Base-by-base conservation (phyloP, 2,329 filamentous ascomycete genomes). In the Beauveria scarabaeidicola region DNA sequence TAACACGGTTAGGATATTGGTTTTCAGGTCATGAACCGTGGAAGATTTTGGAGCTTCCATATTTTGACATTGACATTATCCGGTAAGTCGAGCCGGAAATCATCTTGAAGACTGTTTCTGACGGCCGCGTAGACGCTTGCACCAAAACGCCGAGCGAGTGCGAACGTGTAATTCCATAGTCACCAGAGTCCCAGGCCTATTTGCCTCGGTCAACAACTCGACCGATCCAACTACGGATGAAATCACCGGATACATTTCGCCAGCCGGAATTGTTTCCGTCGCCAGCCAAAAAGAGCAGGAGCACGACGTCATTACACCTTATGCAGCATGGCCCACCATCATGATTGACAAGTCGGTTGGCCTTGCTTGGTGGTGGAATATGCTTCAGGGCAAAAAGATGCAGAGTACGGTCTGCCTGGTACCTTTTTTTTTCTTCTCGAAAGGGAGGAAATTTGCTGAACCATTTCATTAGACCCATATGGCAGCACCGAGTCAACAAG, bases 361-460 rank as follows among this genome's bases (percentile, higher is more conserved):
- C 0, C 63, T 76, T 27, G 74, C 72, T 4, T 77, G 74, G 74
- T 76, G 73, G 74, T 70, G 68, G 52, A 76, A 75, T 53, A 77
- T 75, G 73, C 67, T 71, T 2, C 58, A 68, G 5, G 74, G 67
- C 2, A 75, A 74, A 65, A 75, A 75, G 65, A 76, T 77, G 74
- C 75, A 77, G 58, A 77, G 73, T 74, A 61, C 63, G 13, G 68
- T 62, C 43, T 7, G 4, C 25, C 3, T 25, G 27, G 40, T 8
- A 11, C 43, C 2, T 19, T 44, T 6, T n/a, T n/a, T n/a, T n/a
- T n/a, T n/a, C n/a, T n/a, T n/a, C n/a, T n/a, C 21, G 21, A 36
- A 29, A 27, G 5, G 36, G 15, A 44, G 21, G n/a, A 5, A 3
- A 48, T 1, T 19, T 47, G 19, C 47, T 58, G 11, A 57, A 57